Conservation (phyloP, 306 rosid genomes). For the Crataegus laevigata region DNA sequence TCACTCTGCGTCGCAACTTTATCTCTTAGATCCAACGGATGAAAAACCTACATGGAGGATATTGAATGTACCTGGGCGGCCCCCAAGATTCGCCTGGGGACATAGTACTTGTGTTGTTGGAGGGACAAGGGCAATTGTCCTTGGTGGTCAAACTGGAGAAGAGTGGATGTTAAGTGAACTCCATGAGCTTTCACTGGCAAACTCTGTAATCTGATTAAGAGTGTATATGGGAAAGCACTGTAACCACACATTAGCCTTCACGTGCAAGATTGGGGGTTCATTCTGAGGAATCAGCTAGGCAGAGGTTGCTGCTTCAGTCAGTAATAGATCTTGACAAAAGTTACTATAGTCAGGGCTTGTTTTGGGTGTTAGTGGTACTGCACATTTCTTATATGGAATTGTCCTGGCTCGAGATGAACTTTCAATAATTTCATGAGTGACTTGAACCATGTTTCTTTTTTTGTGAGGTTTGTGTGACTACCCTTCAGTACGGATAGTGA, state of each 20-base stretch:
- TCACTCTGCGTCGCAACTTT: conserved; percentile 97
- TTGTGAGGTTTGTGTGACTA: conserved; percentile 65
- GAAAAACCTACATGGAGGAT: conserved; percentile 99
- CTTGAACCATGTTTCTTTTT: conserved; percentile 44
- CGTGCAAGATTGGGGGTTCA: conserved; percentile 27
- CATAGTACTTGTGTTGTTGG: conserved; percentile 99
- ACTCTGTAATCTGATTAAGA: conserved; percentile 47
- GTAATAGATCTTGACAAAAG: conserved; percentile 29
- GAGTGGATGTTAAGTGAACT: conserved; percentile 98
- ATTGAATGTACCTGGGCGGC: conserved; percentile 85
- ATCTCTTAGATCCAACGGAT: conserved; percentile 86
- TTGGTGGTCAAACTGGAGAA: conserved; percentile 99
- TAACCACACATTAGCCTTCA: conserved; percentile 21
- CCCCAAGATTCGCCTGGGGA: conserved; percentile 99
- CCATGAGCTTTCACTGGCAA: conserved; percentile 93
- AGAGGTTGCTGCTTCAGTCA: conserved; percentile 33
- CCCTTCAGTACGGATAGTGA: conserved; percentile 53
- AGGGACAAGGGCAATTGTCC: conserved; percentile 93
- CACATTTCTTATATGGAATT: conserved; percentile 36
- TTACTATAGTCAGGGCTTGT: conserved; percentile 42
- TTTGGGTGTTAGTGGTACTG: conserved; percentile 28
- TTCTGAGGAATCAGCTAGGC: conserved; percentile 26
- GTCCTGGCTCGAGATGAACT: conserved; percentile 56
- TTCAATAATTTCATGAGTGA: conserved; percentile 32
- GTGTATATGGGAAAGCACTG: conserved; percentile 23